Evolutionary conservation across 257 asterid species (phyloP), one percentile per base, ranked within the genome.

Genomic region (Galeopsis tetrahit): DNA sequence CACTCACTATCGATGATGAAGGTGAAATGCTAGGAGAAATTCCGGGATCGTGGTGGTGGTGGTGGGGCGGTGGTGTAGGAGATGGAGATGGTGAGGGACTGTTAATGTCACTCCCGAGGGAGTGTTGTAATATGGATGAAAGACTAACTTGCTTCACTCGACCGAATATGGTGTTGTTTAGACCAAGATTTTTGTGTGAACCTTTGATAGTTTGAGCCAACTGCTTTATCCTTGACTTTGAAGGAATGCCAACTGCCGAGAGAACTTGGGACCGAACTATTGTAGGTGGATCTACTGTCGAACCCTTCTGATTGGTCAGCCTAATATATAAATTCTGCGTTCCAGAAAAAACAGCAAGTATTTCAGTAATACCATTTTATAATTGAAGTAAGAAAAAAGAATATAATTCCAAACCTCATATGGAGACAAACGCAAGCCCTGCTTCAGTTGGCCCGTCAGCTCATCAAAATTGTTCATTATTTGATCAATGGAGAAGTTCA

Each of bases 111-210:
- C 77, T 60, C 10, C 86, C 86, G 7, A 81, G 87, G 66, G 97
- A 84, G 83, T 85, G 96, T 13, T 84, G 89, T 66, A 86, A 66
- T 35, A 80, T 53, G 46, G 98, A 87, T n/a, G 99, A 92, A 74
- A 95, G 97, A 71, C 89, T 80, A 43, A 95, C 96, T 86, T 95
- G 99, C 81, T 95, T 95, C 32, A 95, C 99, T 76, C 82, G 87
- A 28, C 99, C 99, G 75, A 95, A 95, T 34, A 92, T 96, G 0
- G 96, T 95, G 89, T 95, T 85, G 65, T 95, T 90, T 55, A 95
- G 91, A 69, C 99, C 99, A 43, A 95, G 96, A 78, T 95, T 95
- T 76, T 88, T 88, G 76, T 85, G 87, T 10, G 98, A 87, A 52
- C 85, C 90, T 3, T 85, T 79, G 68, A 95, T 92, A 2, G 95